phyloP scores from a whole-genome alignment of 306 rosid species.

The Vigna nakashimae region DNA sequence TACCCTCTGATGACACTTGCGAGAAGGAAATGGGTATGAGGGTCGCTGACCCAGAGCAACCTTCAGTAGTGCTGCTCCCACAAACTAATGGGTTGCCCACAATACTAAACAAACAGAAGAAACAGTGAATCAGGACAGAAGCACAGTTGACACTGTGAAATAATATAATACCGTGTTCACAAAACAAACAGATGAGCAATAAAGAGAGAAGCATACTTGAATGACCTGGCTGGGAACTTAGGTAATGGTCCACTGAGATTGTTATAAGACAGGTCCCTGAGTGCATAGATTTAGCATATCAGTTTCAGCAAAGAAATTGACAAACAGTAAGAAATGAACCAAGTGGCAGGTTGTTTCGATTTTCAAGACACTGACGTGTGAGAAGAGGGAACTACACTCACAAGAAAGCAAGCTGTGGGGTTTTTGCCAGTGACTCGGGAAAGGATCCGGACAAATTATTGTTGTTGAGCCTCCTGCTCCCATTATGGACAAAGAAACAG shows the following conservation, averaged over 20 bases:
- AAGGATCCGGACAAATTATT: slow-evolving; percentile 89
- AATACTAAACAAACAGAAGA: slow-evolving; percentile 54
- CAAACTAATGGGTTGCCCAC: slow-evolving; percentile 91
- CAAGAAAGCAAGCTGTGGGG: slow-evolving; percentile 94
- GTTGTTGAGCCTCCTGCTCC: slow-evolving; percentile 91
- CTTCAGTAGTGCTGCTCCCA: slow-evolving; percentile 70
- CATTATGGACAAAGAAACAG: slow-evolving; percentile 51
- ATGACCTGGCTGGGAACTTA: slow-evolving; percentile 85
- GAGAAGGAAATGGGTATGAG: slow-evolving; percentile 69
- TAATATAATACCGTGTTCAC: slow-evolving; percentile 15
- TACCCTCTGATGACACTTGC: slow-evolving; percentile 67
- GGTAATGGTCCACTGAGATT: slow-evolving; percentile 97
- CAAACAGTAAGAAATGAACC: slow-evolving; percentile 33
- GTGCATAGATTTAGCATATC: slow-evolving; percentile 42
- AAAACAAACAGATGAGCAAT: not conserved
- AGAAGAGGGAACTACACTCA: slow-evolving; percentile 62
- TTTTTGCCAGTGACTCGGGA: slow-evolving; percentile 78
- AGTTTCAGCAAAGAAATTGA: slow-evolving; percentile 18
- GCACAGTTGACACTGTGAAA: slow-evolving; percentile 37
- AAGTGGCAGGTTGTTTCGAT: slow-evolving; percentile 42
- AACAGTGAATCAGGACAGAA: slow-evolving; percentile 47
- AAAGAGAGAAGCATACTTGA: slow-evolving; percentile 66
- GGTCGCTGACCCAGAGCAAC: slow-evolving; percentile 78
- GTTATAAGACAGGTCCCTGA: slow-evolving; percentile 97
- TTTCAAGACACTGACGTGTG: slow-evolving; percentile 46